Evolutionary conservation across 2,329 filamentous ascomycete genomes (phyloP), one percentile per base, ranked within the genome.

Genomic region (Fusarium tricinctum): DNA sequence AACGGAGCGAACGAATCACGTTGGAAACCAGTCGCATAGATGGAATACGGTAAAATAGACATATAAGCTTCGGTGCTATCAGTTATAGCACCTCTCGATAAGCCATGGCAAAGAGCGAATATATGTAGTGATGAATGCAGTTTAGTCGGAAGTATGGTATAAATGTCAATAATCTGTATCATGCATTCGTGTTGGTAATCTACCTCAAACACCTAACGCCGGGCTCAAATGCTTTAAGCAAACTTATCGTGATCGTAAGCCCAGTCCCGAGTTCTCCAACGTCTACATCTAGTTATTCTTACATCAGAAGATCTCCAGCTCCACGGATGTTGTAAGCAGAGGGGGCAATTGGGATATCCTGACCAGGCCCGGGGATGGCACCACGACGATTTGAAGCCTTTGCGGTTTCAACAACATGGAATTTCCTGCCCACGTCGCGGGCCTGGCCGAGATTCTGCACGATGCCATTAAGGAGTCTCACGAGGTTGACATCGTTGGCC

Each of bases 401-500:
- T 42, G 68, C 61, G 7, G 68, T 46, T 63, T 91, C 89, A 14
- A 92, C 80, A 14, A 90, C 79, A 32, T 81, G 78, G 69, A 91
- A 92, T 79, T 94, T 97, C 74, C 88, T 89, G 43, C 93, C 92
- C 3, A 95, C 81, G 47, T 93, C 90, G 54, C 91, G 88, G 23
- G 92, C 89, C 33, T 89, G 87, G 57, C 88, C 87, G 20, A 94
- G 85, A 63, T 89, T 92, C 66, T 91, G 87, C 67, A 94, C 90
- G 30, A 97, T 85, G 22, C 88, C 86, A 44, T 92, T 91, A 10
- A 98, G 85, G 3, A 98, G 82, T 6, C 88, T 87, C 49, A 97
- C 86, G 4, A 97, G 85, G 55, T 90, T 86, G 28, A 97, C 93
- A 73, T 98, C 93, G 74, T 97, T 96, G 63, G 90, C 85, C 80